A percentile compares a stretch with the other conserved stretches of the same genome.
Evolutionary conservation across 1,284 basidiomycete genomes (phyloP).

Genomic region (Fomitopsis pinicola): DNA sequence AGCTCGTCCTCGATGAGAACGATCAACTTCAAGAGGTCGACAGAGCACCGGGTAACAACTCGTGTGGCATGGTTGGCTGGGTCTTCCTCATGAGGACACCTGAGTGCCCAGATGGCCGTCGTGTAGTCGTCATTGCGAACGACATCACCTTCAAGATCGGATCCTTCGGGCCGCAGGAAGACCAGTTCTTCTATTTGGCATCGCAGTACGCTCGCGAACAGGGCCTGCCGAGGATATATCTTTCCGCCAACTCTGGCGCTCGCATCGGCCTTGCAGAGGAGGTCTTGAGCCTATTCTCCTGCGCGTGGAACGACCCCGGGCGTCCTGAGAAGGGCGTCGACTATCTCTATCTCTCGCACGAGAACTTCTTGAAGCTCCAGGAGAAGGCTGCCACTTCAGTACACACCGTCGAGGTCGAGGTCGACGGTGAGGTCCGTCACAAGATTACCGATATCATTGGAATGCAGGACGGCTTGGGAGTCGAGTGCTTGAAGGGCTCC

Average conservation of each 20-base stretch:
- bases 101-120: slow-evolving; percentile 89
- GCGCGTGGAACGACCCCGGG: slow-evolving; percentile 81
- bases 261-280: slow-evolving; percentile 97
- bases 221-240: slow-evolving; percentile 92
- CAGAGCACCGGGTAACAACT: slow-evolving; percentile 90
- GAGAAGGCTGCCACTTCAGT: slow-evolving; percentile 79
- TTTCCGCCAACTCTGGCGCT: slow-evolving; percentile 98
- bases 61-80: slow-evolving; percentile 98
- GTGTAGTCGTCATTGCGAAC: slow-evolving; percentile 90
- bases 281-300: slow-evolving; percentile 84
- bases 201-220: slow-evolving; percentile 89
- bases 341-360: slow-evolving; percentile 92
- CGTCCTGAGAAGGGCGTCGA: slow-evolving; percentile 94
- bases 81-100: slow-evolving; percentile 92
- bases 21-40: slow-evolving; percentile 89
- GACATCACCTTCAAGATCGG: slow-evolving; percentile 99
- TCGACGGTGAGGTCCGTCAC: slow-evolving; percentile 83
- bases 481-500: slow-evolving; percentile 93
- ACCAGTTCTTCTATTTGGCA: slow-evolving; percentile 95
- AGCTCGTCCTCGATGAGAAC: slow-evolving; percentile 93
- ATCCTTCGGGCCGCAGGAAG: slow-evolving; percentile 95
- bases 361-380: slow-evolving; percentile 80
- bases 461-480: slow-evolving; percentile 95
- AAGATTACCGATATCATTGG: slow-evolving; percentile 98
- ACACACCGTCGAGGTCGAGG: slow-evolving; percentile 81